Conservation (phyloP, 2,329 filamentous ascomycete species). For the Calonectria hongkongensis region DNA sequence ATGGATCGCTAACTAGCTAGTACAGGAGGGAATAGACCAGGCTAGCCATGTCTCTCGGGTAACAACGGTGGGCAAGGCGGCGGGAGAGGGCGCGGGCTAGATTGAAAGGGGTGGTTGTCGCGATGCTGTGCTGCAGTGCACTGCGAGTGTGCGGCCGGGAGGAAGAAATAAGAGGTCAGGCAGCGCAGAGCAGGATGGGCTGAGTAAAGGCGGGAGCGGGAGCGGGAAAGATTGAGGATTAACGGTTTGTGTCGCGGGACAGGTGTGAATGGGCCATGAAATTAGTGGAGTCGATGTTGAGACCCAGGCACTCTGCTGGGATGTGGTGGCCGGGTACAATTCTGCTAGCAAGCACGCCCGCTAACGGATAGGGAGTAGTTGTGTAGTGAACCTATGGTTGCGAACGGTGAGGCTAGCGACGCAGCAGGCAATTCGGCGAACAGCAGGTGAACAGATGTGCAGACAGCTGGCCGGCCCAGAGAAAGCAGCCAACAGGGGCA, state of each 20-base stretch:
- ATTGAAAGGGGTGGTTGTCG: conserved; percentile 23
- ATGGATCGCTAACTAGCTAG: conserved; percentile 41
- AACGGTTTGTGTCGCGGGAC: conserved; percentile 36
- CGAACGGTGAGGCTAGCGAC: conserved; percentile 23
- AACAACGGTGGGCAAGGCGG: conserved; percentile 31
- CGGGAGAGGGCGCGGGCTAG: conserved; percentile 19
- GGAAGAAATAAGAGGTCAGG: conserved; percentile 5
- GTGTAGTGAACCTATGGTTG: conserved; percentile 11
- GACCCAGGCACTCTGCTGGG: conserved; percentile 30
- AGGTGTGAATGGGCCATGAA: conserved; percentile 23
- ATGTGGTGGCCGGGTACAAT: conserved; percentile 21
- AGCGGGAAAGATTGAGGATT: conserved; percentile 31
- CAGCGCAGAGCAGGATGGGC: conserved; percentile 22
- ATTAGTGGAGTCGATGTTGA: conserved; percentile 37
- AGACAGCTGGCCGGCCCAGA: conserved; percentile 17
- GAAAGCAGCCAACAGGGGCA: background rate
- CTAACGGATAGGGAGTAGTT: conserved; percentile 7
- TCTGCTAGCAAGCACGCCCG: conserved; percentile 19
- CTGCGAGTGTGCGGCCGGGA: conserved; percentile 15
- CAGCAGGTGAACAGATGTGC: conserved; percentile 20
- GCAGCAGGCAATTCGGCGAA: conserved; percentile 4
- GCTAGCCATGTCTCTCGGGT: conserved; percentile 47
- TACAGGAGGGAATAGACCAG: conserved; percentile 30
- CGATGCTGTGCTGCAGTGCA: conserved; percentile 23
- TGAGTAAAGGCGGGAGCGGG: conserved; percentile 29